Percentiles rank a stretch among this genome's conserved stretches.
Evolutionary conservation across 129 eudicot species (phyloP).

Genomic region (Gnaphalium uliginosum): DNA sequence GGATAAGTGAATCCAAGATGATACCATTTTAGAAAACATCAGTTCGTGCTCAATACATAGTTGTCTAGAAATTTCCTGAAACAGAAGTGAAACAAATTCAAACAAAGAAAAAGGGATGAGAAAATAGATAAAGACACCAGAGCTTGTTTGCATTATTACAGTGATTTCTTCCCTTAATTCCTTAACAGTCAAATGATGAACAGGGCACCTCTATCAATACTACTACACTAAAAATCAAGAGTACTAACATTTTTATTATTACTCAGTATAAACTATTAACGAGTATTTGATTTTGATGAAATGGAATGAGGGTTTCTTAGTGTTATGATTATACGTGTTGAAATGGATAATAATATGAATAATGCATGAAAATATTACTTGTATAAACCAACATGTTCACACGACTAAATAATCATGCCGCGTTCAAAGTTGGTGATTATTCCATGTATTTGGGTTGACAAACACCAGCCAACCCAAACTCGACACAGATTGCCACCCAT

Average conservation of each 20-base stretch:
- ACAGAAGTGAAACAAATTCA: conserved; percentile 3
- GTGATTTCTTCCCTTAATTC: neutral
- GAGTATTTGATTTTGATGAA: neutral
- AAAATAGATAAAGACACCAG: neutral
- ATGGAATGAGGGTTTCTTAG: neutral
- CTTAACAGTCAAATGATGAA: neutral
- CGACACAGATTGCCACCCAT: neutral
- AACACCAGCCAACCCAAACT: neutral
- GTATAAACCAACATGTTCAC: neutral
- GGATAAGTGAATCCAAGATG: neutral
- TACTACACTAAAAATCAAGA: no score
- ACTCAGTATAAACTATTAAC: neutral
- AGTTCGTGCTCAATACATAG: conserved; percentile 80
- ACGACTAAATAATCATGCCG: neutral
- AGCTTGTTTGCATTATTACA: neutral
- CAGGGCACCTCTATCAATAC: neutral
- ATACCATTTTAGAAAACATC: conserved; percentile 87
- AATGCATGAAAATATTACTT: neutral
- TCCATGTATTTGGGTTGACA: neutral
- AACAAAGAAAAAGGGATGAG: neutral
- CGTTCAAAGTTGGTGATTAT: neutral
- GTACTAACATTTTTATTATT: no score
- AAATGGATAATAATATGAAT: neutral
- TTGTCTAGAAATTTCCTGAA: conserved; percentile 89
- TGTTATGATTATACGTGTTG: neutral